Base-by-base conservation (phyloP, 768 basidiomycete species). In the Lactarius tabidus region DNA sequence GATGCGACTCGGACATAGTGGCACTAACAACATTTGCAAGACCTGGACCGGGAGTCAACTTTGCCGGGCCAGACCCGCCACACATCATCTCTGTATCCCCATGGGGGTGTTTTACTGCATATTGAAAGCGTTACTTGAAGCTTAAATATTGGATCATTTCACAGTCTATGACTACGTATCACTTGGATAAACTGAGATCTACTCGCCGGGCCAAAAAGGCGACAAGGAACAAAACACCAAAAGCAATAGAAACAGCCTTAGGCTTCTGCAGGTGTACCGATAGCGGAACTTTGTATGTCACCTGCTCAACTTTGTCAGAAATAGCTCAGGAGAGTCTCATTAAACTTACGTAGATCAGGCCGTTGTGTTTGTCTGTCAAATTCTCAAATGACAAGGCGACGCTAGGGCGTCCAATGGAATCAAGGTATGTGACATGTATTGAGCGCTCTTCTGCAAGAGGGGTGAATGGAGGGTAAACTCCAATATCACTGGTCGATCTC, bases 241-340 rank as follows among this genome's bases (percentile, higher is more conserved):
- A 85, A 1, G 87, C 91, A 20, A 80, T 78, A 10, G 88, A 84
- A 31, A 95, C 92, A 14, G 88, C 85, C 33, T 91, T 61, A 1
- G 93, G 92, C 76, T 98, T 98, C 76, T 87, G 89, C 65, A 97
- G 75, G 74, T 93, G 90, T n/a, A 93, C 88, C 48, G 82, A 79
- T 62, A 87, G 71, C 14, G 93, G 86, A 51, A 96, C 89, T 70
- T 83, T 87, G 81, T 98, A 98, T 41, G 89, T 86, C 65, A 97
- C 88, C 95, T 97, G 68, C 28, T 57, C 28, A n/a, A 60, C 29
- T 26, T 36, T 33, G 43, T 68, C 26, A 63, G 35, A 36, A 57
- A 61, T 33, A 18, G 48, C 54, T 35, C 18, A 64, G 20, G 28
- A 43, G 9, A 1, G 36, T 33, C 17, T 62, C 31, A 23, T 52